These are phyloP conservation scores for Paradendryphiella salina DNA, from an alignment of 2,329 filamentous ascomycete genomes.

Conservation along the genomic window DNA sequence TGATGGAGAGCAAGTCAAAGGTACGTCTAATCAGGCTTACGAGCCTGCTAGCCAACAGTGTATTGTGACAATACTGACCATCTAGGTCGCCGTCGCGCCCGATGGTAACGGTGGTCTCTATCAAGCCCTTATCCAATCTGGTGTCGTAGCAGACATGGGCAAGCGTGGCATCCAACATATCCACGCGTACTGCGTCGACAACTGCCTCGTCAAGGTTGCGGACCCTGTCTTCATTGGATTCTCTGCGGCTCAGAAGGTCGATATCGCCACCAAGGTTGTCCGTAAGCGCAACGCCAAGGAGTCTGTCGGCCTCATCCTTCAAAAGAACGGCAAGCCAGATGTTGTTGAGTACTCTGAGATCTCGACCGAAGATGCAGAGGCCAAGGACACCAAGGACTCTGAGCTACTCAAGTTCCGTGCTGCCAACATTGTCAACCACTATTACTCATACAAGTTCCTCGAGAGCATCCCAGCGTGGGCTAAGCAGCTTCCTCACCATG, in stretches of 20 bases:
- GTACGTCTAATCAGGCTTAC: conserved; percentile 45
- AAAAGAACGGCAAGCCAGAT: conserved; percentile 93
- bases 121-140: conserved; percentile 79
- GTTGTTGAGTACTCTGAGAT: conserved; percentile 99
- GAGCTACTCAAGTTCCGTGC: conserved; percentile 92
- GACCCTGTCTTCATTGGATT: conserved; percentile 96
- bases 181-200: conserved; percentile 97
- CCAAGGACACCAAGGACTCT: conserved; percentile 77
- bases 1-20: conserved; percentile 87
- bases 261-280: conserved; percentile 99
- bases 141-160: conserved; percentile 84
- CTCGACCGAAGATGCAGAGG: conserved; percentile 83
- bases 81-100: conserved; percentile 81
- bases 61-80: conserved; percentile 16
- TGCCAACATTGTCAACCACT: conserved; percentile 99
- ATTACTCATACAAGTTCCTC: conserved; percentile 94
- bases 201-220: conserved; percentile 98
- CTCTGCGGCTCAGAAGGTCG: conserved; percentile 81
- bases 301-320: conserved; percentile 89
- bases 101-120: conserved; percentile 98
- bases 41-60: not conserved
- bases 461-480: conserved; percentile 87
- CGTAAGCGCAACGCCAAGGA: conserved; percentile 96
- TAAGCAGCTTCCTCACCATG: conserved; percentile 86
- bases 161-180: conserved; percentile 91